Base-by-base conservation (phyloP, 768 basidiomycete genomes). In the Tylopilus balloui region DNA sequence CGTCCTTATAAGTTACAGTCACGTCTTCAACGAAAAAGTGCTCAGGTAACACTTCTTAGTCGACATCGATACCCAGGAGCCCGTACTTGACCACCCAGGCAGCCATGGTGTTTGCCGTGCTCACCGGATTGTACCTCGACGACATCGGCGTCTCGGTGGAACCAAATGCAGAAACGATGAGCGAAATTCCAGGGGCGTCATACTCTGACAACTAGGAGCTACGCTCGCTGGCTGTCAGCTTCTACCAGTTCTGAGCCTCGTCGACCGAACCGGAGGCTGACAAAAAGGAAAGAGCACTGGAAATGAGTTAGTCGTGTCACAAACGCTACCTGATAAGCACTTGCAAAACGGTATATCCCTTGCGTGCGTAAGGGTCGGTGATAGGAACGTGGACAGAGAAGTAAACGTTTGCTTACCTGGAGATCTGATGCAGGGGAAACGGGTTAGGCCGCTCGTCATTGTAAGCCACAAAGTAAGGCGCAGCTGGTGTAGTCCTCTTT, bases 91-190 rank as follows among this genome's bases (percentile, higher is more conserved):
- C 71, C 28, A 80, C 79, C 69, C 70, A 78, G 1, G 66, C 58
- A 4, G 77, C 77, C 53, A 80, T 66, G 6, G 64, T 69, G 51
- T 73, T 70, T 0, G 78, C 78, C 2, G 67, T 66, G 19, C 42
- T 51, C 20, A 69, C 61, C 0, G 78, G 68, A 49, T 79, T 68
- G 11, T 51, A 54, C n/a, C 71, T 71, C 6, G 63, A 59, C 0
- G 73, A 63, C 2, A 76, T 79, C 1, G 78, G 78, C 0, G 67
- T 62, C 47, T 63, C 58, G 11, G 66, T 67, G 7, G 75, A 70
- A 7, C 78, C 78, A 56, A 83, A 81, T 1, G 70, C 71, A 36
- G 79, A 78, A 5, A 82, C 81, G 49, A 83, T 71, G 23, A 83
- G 59, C 37, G 75, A 75, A 60, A 82, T 79, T 6, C 81, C 80